phyloP scores from a whole-genome alignment of 371 early-diverging fungal genomes.

The Aphelidium insulamus region DNA sequence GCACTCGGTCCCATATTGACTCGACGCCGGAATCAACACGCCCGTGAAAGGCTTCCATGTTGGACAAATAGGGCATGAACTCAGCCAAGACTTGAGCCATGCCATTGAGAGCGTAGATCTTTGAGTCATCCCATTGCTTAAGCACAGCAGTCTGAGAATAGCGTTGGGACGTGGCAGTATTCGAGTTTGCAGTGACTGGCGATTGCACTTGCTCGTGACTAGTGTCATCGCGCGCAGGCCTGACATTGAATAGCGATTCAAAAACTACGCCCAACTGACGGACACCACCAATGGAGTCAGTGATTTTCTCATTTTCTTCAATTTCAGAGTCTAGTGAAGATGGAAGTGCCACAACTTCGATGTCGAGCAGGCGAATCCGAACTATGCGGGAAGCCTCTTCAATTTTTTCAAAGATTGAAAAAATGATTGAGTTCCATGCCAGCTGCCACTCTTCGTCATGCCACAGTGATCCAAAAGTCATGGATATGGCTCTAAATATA shows the following conservation, averaged over 20 bases:
- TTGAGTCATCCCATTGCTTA: conserved; percentile 95
- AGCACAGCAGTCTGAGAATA: conserved; percentile 40
- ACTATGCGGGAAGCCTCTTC: no score
- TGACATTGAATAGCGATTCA: background rate
- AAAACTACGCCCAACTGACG: conserved; percentile 29
- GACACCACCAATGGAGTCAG: conserved; percentile 71
- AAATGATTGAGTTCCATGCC: conserved; percentile 71
- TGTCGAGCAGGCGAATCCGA: no score
- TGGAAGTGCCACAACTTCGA: no score
- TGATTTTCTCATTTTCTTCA: no score
- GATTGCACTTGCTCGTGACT: conserved; percentile 10
- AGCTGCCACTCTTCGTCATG: no score
- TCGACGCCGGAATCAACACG: no score
- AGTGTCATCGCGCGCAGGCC: conserved; percentile 10
- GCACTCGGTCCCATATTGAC: no score
- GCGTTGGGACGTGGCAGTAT: conserved; percentile 29
- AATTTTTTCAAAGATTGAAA: no score
- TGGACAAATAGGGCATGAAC: conserved; percentile 31
- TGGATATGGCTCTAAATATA: conserved; percentile 70
- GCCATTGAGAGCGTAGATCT: conserved; percentile 53
- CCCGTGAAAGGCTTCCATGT: conserved; percentile 32
- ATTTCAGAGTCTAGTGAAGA: no score
- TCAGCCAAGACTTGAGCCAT: conserved; percentile 42
- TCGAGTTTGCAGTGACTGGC: conserved; percentile 7
- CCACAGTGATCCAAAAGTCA: conserved; percentile 48